phyloP scores from a whole-genome alignment of 2,329 filamentous ascomycete genomes.

The Phialophora chinensis region DNA sequence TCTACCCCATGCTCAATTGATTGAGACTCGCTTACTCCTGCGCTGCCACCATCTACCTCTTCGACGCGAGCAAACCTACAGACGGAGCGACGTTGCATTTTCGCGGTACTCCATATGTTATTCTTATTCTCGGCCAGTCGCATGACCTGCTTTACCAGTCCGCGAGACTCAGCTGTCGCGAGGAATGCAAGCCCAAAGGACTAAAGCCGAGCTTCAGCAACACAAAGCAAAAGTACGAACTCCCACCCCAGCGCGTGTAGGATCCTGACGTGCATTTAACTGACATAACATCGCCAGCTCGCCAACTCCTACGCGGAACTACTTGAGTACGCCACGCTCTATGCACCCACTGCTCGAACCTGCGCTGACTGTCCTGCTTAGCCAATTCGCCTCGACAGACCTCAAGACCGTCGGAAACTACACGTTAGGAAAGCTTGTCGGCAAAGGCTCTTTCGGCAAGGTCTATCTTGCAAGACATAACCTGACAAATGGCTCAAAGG shows the following conservation, averaged over 20 bases:
- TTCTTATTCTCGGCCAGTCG: conserved; percentile 22
- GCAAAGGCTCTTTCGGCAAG: conserved; percentile 97
- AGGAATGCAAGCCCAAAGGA: conserved; percentile 52
- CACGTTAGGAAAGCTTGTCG: conserved; percentile 85
- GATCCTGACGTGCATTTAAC: conserved; percentile 4
- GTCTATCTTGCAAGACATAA: conserved; percentile 96
- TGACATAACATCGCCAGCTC: conserved; percentile 66
- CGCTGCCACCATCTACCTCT: background rate
- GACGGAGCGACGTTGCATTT: background rate
- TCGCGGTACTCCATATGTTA: conserved; percentile 31
- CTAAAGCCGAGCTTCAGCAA: conserved; percentile 64
- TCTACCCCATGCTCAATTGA: background rate
- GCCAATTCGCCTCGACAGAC: conserved; percentile 92
- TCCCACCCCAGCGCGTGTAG: background rate
- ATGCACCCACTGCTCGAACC: conserved; percentile 18
- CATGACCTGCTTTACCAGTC: conserved; percentile 25
- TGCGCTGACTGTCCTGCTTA: conserved; percentile 49
- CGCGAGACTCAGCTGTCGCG: conserved; percentile 14
- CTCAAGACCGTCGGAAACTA: conserved; percentile 95
- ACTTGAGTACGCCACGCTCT: conserved; percentile 72
- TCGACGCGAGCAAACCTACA: conserved; percentile 12
- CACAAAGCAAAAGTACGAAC: conserved; percentile 62
- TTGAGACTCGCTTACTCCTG: conserved; percentile 6
- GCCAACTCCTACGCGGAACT: conserved; percentile 96
- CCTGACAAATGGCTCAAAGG: conserved; percentile 97